These are phyloP conservation scores for Dactylonectria macrodidyma DNA, from an alignment of 2,329 filamentous ascomycete species.

Conservation along the genomic window DNA sequence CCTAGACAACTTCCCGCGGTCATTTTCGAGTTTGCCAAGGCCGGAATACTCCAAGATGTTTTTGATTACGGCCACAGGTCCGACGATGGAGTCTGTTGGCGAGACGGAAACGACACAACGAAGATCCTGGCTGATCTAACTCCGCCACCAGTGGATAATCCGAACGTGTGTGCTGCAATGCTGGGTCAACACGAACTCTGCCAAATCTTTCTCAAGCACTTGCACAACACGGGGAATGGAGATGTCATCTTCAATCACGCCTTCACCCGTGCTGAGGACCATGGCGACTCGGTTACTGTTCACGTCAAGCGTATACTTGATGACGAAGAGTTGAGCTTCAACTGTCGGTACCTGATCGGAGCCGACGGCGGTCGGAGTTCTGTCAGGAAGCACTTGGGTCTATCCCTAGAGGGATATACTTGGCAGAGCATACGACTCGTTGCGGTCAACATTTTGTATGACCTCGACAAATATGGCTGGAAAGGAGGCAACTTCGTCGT, in stretches of 20 bases:
- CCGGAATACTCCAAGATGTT: slow-evolving; percentile 14
- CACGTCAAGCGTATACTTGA: slow-evolving; percentile 14
- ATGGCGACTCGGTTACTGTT: slow-evolving; percentile 11
- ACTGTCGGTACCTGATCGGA: slow-evolving; percentile 14
- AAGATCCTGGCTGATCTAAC: slow-evolving; percentile 15
- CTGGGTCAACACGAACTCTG: slow-evolving; percentile 15
- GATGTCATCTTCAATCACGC: slow-evolving; percentile 10
- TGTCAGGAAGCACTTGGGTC: slow-evolving; percentile 13
- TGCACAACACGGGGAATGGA: slow-evolving; percentile 16
- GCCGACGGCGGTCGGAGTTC: slow-evolving; percentile 15
- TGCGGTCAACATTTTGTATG: slow-evolving; percentile 13
- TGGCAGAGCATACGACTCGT: slow-evolving; percentile 12
- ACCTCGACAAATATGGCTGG: slow-evolving; percentile 18
- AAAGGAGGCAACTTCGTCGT: slow-evolving; percentile 11
- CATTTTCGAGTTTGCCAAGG: slow-evolving; percentile 12
- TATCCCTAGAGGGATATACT: slow-evolving; percentile 13
- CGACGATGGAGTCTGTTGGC: slow-evolving; percentile 17
- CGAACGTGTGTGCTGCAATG: slow-evolving; percentile 16
- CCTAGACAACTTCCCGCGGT: slow-evolving; percentile 13
- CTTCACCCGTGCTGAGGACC: slow-evolving; percentile 9
- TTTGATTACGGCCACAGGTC: slow-evolving; percentile 17
- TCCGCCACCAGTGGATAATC: slow-evolving; percentile 7
- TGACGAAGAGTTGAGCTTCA: slow-evolving; percentile 7
- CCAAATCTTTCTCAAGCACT: slow-evolving; percentile 16
- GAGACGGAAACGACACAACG: slow-evolving; percentile 14